Percentiles rank a stretch among this genome's conserved stretches.
Evolutionary conservation across 768 basidiomycete genomes (phyloP).

Genomic region (Naematelia encephala): DNA sequence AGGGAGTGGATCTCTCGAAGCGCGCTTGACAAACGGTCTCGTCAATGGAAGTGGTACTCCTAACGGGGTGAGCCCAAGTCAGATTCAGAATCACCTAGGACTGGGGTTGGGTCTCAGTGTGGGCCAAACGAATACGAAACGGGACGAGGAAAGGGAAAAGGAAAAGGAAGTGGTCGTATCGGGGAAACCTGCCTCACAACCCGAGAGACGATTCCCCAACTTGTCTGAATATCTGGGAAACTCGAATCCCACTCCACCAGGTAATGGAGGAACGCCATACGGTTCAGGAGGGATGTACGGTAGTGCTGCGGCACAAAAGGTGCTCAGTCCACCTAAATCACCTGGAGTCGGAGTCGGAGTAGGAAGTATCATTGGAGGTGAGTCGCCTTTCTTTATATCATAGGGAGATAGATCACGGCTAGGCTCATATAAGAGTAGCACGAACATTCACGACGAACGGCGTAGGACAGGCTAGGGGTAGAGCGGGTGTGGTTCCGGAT

Average conservation of each 20-base stretch:
- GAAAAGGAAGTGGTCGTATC: neutral
- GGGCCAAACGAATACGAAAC: neutral
- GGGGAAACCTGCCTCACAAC: neutral
- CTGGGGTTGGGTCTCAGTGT: neutral
- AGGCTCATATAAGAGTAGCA: no score
- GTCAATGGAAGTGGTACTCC: neutral
- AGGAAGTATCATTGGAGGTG: neutral
- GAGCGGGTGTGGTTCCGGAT: neutral
- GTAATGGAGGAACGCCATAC: neutral
- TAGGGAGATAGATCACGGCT: no score
- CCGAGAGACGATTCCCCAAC: constrained; percentile 14
- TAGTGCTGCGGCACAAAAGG: neutral
- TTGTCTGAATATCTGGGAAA: constrained; percentile 24
- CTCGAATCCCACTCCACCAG: constrained; percentile 2
- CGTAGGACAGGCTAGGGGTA: neutral
- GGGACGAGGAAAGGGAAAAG: constrained; percentile 5
- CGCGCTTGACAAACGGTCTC: neutral
- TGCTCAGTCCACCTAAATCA: neutral
- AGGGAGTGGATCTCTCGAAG: neutral
- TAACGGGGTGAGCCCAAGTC: neutral
- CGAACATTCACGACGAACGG: neutral
- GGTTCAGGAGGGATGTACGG: neutral
- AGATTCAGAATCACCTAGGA: neutral
- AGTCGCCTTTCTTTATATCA: no score
- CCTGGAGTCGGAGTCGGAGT: neutral